A percentile compares a stretch with the other conserved stretches of the same genome.
These are phyloP conservation scores for Podospora bellae-mahoneyi DNA, from an alignment of 495 filamentous ascomycete genomes.

Conservation along the genomic window DNA sequence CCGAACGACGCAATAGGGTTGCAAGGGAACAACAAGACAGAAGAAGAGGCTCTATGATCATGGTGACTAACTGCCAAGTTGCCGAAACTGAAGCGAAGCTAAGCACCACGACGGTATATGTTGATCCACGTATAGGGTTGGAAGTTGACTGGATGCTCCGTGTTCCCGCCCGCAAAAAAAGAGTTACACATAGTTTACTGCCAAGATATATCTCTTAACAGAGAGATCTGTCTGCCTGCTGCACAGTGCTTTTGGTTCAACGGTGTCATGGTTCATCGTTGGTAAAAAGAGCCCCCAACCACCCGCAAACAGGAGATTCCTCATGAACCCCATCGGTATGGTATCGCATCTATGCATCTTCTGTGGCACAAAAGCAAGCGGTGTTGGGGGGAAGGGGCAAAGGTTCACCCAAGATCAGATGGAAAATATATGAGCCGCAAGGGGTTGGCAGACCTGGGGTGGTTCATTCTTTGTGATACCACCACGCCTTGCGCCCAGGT, in stretches of 20 bases:
- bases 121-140: neutral
- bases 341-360: neutral
- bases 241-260: neutral
- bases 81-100: neutral
- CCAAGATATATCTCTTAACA: neutral
- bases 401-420: neutral
- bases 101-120: neutral
- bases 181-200: neutral
- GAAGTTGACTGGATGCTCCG: neutral
- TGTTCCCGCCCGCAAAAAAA: neutral
- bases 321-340: neutral
- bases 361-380: neutral
- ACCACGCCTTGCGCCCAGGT: neutral
- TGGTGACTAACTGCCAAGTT: neutral
- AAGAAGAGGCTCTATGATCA: neutral
- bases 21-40: neutral
- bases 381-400: neutral
- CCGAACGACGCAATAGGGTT: neutral
- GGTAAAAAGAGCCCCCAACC: neutral
- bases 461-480: neutral
- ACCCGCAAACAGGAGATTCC: neutral
- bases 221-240: neutral
- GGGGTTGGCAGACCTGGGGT: neutral
- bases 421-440: neutral
- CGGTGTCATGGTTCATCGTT: neutral